These are phyloP conservation scores for Cryptosporidium viatorum DNA, from an alignment of 169 alveolate species.

Conservation along the genomic window DNA sequence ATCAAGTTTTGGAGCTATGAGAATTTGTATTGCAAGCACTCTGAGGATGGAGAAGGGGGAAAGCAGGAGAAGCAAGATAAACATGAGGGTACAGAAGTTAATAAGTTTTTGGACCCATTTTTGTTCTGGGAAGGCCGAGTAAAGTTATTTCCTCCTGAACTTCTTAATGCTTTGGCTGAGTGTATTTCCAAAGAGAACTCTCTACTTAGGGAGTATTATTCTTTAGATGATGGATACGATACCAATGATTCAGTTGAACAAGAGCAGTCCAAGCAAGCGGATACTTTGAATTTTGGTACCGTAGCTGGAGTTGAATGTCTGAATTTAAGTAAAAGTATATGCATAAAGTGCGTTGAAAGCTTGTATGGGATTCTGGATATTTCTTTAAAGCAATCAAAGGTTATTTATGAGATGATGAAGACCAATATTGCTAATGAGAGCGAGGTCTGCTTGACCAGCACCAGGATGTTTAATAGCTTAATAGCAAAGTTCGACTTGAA, in stretches of 20 bases:
- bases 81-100: neutral
- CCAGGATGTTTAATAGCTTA: conserved; percentile 45
- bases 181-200: conserved; percentile 37
- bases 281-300: neutral
- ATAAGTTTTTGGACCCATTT: conserved; percentile 47
- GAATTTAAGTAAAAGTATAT: conserved; percentile 10
- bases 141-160: conserved; percentile 67
- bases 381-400: conserved; percentile 39
- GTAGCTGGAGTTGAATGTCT: neutral
- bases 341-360: conserved; percentile 28
- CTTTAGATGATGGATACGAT: neutral
- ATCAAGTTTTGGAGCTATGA: conserved; percentile 27
- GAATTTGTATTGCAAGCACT: conserved; percentile 12
- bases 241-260: neutral
- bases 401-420: conserved; percentile 36
- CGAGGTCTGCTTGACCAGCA: conserved; percentile 59
- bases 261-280: neutral
- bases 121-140: conserved; percentile 61
- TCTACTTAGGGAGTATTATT: conserved; percentile 16
- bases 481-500: conserved; percentile 45
- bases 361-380: conserved; percentile 24
- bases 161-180: conserved; percentile 16
- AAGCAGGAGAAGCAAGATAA: neutral
- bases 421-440: conserved; percentile 24
- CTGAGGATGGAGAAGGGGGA: neutral